Percentiles rank a stretch among this genome's conserved stretches.
Conservation (phyloP, 2,329 filamentous ascomycete species). For the Metarhizium sp. region DNA sequence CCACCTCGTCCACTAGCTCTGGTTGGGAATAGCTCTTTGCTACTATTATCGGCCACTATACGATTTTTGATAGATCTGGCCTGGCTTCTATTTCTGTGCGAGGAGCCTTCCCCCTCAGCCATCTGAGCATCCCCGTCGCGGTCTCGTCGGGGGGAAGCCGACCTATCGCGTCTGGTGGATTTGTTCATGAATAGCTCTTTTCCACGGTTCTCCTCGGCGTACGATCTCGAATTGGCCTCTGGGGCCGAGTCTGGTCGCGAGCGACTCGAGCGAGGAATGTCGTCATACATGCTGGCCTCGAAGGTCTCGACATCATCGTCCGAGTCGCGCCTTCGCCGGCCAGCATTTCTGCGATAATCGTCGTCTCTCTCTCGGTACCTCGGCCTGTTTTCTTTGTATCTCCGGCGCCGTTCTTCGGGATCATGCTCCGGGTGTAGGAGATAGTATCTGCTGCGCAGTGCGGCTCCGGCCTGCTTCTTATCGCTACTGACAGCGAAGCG, state of each 20-base stretch:
- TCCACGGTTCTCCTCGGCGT: slow-evolving; percentile 31
- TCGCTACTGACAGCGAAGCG: slow-evolving; percentile 68
- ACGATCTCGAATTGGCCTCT: slow-evolving; percentile 19
- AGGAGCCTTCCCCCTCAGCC: slow-evolving; percentile 21
- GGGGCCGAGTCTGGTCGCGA: slow-evolving; percentile 16
- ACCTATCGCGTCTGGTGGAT: slow-evolving; percentile 32
- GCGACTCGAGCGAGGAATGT: slow-evolving; percentile 35
- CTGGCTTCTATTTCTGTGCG: slow-evolving; percentile 23
- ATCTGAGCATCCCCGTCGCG: slow-evolving; percentile 31
- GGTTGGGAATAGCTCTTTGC: slow-evolving; percentile 31
- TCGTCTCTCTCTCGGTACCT: slow-evolving; percentile 53
- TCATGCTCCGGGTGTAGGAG: slow-evolving; percentile 85
- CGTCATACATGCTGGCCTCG: slow-evolving; percentile 76
- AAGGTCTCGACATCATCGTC: slow-evolving; percentile 48
- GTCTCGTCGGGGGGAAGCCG: slow-evolving; percentile 40
- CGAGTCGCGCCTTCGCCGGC: slow-evolving; percentile 28
- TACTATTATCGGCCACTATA: slow-evolving; percentile 18
- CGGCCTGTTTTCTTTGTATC: slow-evolving; percentile 45
- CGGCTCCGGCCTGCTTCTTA: slow-evolving; percentile 69
- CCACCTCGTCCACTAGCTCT: slow-evolving; percentile 18
- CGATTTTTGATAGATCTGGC: slow-evolving; percentile 25
- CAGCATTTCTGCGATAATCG: slow-evolving; percentile 19
- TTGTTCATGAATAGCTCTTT: slow-evolving; percentile 55
- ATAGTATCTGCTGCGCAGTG: slow-evolving; percentile 81
- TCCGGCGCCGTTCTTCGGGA: slow-evolving; percentile 60